phyloP scores from a whole-genome alignment of 2,329 filamentous ascomycete species.

The Talaromyces sp. region DNA sequence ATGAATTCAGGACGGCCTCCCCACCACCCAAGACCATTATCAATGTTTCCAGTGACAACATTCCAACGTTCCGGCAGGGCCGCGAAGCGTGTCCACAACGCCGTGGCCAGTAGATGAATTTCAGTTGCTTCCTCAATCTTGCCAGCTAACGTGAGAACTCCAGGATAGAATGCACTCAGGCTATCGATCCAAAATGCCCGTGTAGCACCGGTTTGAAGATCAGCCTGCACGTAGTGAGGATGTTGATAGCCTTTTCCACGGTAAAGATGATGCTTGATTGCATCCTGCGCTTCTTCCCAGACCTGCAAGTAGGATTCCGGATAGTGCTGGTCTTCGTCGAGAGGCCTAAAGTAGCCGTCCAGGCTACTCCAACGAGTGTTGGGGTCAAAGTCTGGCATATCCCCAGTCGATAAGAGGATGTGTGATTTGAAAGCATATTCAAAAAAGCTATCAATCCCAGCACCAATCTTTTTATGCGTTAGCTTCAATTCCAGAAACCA shows the following conservation, averaged over 20 bases:
- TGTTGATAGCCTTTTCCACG: slow-evolving; percentile 69
- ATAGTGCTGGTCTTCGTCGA: slow-evolving; percentile 62
- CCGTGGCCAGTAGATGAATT: slow-evolving; percentile 83
- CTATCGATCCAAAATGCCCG: slow-evolving; percentile 95
- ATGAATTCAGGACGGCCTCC: slow-evolving; percentile 93
- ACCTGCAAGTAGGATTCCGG: slow-evolving; percentile 72
- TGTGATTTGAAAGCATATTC: slow-evolving; percentile 96
- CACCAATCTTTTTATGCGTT: slow-evolving; percentile 59
- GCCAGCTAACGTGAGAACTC: slow-evolving; percentile 76
- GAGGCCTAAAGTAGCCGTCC: slow-evolving; percentile 60
- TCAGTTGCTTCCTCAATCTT: slow-evolving; percentile 87
- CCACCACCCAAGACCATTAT: slow-evolving; percentile 89
- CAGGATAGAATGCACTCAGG: slow-evolving; percentile 90
- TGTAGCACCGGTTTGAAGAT: slow-evolving; percentile 80
- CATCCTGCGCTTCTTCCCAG: slow-evolving; percentile 80
- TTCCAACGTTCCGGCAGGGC: slow-evolving; percentile 94
- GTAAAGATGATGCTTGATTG: slow-evolving; percentile 88
- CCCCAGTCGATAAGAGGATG: slow-evolving; percentile 76
- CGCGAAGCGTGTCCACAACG: slow-evolving; percentile 91
- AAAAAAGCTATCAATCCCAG: slow-evolving; percentile 96
- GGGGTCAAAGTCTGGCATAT: slow-evolving; percentile 25
- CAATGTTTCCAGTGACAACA: slow-evolving; percentile 73
- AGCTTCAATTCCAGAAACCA: not conserved
- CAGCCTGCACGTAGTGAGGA: slow-evolving; percentile 88
- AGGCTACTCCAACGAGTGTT: slow-evolving; percentile 45